These are phyloP conservation scores for Gaultheria prostrata DNA, from an alignment of 148 eudicot species.

Conservation along the genomic window DNA sequence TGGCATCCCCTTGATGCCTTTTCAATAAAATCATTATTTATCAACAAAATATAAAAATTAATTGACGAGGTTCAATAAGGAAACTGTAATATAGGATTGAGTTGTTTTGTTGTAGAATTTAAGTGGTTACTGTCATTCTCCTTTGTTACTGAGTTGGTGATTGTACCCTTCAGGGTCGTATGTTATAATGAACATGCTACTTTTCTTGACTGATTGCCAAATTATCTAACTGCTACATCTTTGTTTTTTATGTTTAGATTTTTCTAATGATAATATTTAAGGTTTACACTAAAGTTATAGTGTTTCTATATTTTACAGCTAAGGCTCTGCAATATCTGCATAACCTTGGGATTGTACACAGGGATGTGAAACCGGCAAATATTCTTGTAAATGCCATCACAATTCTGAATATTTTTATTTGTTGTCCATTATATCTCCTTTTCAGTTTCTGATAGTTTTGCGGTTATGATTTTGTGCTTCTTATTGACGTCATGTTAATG, in stretches of 20 bases:
- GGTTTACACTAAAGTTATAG: conserved; percentile 2
- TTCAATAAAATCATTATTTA: no score
- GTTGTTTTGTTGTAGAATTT: neutral
- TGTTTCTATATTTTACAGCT: conserved; percentile 54
- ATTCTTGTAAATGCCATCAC: conserved; percentile 68
- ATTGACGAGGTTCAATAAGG: neutral
- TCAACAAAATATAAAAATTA: neutral
- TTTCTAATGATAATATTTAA: neutral
- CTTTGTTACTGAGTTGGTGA: conserved; percentile 4
- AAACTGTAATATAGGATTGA: neutral
- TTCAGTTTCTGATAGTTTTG: conserved; percentile 7
- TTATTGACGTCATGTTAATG: neutral
- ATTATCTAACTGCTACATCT: neutral
- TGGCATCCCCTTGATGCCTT: no score
- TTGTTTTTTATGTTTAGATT: neutral
- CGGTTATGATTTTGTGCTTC: conserved; percentile 1
- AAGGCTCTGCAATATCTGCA: conserved; percentile 80
- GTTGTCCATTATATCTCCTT: neutral
- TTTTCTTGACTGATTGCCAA: neutral
- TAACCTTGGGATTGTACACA: conserved; percentile 81
- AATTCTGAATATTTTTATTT: neutral
- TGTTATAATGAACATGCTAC: neutral
- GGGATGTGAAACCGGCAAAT: conserved; percentile 97
- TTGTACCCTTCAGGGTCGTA: neutral
- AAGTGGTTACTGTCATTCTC: neutral